phyloP scores from a whole-genome alignment of 306 rosid species.

The Cicer yamashitae region DNA sequence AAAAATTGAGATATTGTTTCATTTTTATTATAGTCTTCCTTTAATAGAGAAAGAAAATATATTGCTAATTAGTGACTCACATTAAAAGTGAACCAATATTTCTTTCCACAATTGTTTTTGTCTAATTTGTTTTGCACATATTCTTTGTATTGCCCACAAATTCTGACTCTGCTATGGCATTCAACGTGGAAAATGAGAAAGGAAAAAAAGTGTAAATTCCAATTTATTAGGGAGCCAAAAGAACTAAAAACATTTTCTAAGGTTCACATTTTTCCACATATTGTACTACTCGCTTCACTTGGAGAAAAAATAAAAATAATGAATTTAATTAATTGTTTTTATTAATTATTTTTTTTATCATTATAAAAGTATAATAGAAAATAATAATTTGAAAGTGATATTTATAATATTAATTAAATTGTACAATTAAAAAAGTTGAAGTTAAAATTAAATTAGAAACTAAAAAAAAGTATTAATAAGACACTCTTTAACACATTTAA shows the following conservation, averaged over 20 bases:
- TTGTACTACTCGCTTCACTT: background rate
- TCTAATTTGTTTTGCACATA: background rate
- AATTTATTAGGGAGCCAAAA: background rate
- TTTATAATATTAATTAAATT: too few species aligned
- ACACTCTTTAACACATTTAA: too few species aligned
- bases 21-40: background rate
- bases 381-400: too few species aligned
- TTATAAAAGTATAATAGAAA: too few species aligned
- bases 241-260: background rate
- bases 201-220: background rate
- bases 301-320: too few species aligned
- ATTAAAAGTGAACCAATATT: background rate
- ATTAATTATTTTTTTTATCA: too few species aligned
- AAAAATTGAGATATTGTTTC: too few species aligned
- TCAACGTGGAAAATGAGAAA: conserved; percentile 38
- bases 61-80: background rate
- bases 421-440: too few species aligned
- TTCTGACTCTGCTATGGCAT: conserved; percentile 37
- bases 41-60: background rate
- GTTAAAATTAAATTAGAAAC: too few species aligned
- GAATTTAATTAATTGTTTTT: too few species aligned
- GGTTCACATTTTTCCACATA: conserved; percentile 4
- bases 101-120: background rate
- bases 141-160: conserved; percentile 50
- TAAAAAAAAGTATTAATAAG: too few species aligned